Evolutionary conservation across 805 yeast genomes (phyloP).

Genomic region (Kodamaea fukazawae): DNA sequence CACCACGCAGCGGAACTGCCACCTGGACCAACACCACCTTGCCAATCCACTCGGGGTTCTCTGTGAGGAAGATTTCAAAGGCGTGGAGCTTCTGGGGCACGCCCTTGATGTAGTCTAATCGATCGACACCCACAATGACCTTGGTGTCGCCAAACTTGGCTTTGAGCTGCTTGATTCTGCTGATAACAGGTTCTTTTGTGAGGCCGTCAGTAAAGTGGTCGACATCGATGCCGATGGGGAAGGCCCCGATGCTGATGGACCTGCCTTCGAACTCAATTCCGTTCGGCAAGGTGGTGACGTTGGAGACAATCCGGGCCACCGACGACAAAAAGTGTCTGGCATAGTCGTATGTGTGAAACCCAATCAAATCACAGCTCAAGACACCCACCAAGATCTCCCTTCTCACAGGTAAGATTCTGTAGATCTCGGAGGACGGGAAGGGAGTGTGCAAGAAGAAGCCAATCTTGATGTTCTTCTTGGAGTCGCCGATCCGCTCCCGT

Average conservation of each 20-base stretch:
- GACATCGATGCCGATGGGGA: slow-evolving; percentile 98
- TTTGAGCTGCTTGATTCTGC: slow-evolving; percentile 62
- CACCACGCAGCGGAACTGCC: slow-evolving; percentile 97
- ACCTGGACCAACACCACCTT: slow-evolving; percentile 94
- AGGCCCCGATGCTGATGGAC: slow-evolving; percentile 86
- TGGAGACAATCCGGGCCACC: slow-evolving; percentile 72
- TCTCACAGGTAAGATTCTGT: slow-evolving; percentile 93
- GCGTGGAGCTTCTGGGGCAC: slow-evolving; percentile 97
- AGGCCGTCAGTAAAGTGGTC: slow-evolving; percentile 85
- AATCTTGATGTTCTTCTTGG: slow-evolving; percentile 58
- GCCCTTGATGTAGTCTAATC: slow-evolving; percentile 95
- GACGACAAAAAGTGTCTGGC: slow-evolving; percentile 93
- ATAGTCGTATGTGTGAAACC: slow-evolving; percentile 98
- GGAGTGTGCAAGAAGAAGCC: slow-evolving; percentile 98
- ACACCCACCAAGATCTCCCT: slow-evolving; percentile 90
- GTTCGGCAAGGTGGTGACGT: slow-evolving; percentile 83
- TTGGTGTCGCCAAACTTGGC: slow-evolving; percentile 71
- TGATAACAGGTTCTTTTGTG: slow-evolving; percentile 55
- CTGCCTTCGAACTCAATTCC: slow-evolving; percentile 79
- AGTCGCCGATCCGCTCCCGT: slow-evolving; percentile 53
- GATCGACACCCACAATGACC: slow-evolving; percentile 93
- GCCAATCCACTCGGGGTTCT: slow-evolving; percentile 98
- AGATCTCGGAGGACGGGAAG: slow-evolving; percentile 95
- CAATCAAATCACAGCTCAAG: slow-evolving; percentile 88
- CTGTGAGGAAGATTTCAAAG: slow-evolving; percentile 84